phyloP scores from a whole-genome alignment of 805 yeast genomes.

The Metschnikowia lochheadii region DNA sequence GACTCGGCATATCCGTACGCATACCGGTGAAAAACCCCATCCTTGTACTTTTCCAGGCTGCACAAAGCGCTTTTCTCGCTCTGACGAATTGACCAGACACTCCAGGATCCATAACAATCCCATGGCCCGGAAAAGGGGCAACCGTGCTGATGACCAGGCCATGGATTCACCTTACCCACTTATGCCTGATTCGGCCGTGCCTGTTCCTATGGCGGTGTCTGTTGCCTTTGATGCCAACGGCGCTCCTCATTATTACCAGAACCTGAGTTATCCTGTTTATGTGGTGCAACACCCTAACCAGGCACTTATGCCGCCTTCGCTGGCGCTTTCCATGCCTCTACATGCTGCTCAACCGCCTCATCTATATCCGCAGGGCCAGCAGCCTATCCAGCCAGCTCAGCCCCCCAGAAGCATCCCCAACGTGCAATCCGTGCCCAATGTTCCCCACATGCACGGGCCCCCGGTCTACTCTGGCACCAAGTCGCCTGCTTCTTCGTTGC shows the following conservation, averaged over 20 bases:
- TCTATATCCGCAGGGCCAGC: constrained; percentile 3
- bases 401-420: background rate
- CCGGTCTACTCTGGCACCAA: background rate
- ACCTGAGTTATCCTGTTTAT: constrained; percentile 33
- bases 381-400: constrained; percentile 3
- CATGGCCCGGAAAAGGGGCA: constrained; percentile 16
- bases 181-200: constrained; percentile 7
- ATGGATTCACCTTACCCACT: constrained; percentile 7
- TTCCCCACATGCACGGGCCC: constrained; percentile 4
- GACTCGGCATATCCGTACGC: constrained; percentile 86
- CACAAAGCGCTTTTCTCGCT: constrained; percentile 69
- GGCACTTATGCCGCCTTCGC: constrained; percentile 7
- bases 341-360: background rate
- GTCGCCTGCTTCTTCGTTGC: background rate
- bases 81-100: constrained; percentile 86
- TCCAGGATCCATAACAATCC: constrained; percentile 72
- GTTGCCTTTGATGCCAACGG: constrained; percentile 31
- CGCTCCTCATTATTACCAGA: constrained; percentile 26
- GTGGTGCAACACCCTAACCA: constrained; percentile 23
- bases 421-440: constrained; percentile 10
- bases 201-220: constrained; percentile 21
- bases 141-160: constrained; percentile 8
- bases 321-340: constrained; percentile 10
- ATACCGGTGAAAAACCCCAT: constrained; percentile 91
- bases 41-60: constrained; percentile 84